Percentiles rank a stretch among this genome's conserved stretches.
Evolutionary conservation across 768 basidiomycete genomes (phyloP).

Genomic region (Termitomyces sp.): DNA sequence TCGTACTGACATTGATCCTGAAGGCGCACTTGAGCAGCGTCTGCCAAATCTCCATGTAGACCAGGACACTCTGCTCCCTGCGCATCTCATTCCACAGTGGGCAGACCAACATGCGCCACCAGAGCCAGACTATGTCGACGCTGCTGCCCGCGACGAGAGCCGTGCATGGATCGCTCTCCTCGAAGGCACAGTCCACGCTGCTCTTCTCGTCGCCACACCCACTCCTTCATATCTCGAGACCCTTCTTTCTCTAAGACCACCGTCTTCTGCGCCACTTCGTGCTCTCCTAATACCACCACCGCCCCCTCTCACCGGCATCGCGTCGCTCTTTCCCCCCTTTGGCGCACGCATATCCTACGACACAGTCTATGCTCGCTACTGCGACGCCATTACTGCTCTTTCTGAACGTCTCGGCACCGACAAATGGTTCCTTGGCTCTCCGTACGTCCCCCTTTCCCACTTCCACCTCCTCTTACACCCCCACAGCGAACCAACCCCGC

Average conservation of each 20-base stretch:
- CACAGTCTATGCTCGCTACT: constrained; percentile 55
- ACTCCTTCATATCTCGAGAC: constrained; percentile 36
- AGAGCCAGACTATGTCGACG: constrained; percentile 52
- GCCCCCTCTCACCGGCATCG: constrained; percentile 67
- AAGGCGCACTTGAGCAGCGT: constrained; percentile 65
- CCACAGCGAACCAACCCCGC: constrained; percentile 65
- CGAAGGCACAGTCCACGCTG: constrained; percentile 74
- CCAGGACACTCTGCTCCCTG: constrained; percentile 54
- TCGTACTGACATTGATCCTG: constrained; percentile 65
- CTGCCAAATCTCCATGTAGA: constrained; percentile 69
- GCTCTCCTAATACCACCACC: constrained; percentile 62
- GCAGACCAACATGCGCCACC: constrained; percentile 31
- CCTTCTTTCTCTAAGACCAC: constrained; percentile 34
- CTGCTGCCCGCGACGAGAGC: constrained; percentile 64
- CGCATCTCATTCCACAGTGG: constrained; percentile 73
- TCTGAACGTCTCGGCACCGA: constrained; percentile 74
- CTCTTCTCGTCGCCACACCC: constrained; percentile 60
- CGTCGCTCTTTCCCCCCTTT: constrained; percentile 56
- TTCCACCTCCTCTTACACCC: neutral
- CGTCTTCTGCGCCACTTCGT: constrained; percentile 34
- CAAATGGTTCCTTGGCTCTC: constrained; percentile 78
- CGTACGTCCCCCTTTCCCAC: constrained; percentile 32
- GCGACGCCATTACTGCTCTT: constrained; percentile 68
- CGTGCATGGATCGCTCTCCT: constrained; percentile 80
- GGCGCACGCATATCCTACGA: constrained; percentile 53